Evolutionary conservation across 163 green algal species (phyloP).

Genomic region (Chlamydomonas reinhardtii): DNA sequence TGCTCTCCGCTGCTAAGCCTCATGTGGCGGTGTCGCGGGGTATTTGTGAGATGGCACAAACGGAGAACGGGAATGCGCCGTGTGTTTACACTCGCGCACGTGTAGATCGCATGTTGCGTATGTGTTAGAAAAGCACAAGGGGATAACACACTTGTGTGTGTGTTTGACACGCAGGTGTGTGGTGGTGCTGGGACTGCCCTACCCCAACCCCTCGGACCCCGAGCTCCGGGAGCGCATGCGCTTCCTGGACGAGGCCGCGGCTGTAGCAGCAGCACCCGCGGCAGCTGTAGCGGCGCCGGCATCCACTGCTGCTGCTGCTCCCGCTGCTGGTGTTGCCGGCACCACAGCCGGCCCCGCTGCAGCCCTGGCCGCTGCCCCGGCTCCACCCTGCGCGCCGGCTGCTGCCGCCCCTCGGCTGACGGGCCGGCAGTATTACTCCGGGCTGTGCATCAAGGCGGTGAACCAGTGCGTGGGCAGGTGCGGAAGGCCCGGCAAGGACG

Average conservation of each 20-base stretch:
- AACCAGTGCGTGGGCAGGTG: slow-evolving; percentile 95
- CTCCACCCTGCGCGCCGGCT: not conserved
- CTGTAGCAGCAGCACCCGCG: not conserved
- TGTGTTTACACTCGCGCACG: no score
- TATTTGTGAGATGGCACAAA: no score
- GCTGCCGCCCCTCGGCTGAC: not conserved
- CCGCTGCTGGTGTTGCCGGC: not conserved
- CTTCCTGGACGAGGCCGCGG: slow-evolving; percentile 58
- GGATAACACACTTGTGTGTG: no score
- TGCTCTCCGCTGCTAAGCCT: no score
- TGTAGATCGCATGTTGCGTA: no score
- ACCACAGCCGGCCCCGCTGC: not conserved
- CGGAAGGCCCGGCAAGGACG: no score
- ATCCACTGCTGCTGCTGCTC: not conserved
- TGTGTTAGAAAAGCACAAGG: no score
- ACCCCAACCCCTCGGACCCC: slow-evolving; percentile 91
- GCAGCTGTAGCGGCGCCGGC: not conserved
- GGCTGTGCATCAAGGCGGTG: slow-evolving; percentile 96
- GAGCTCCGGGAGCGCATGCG: slow-evolving; percentile 90
- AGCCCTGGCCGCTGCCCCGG: not conserved
- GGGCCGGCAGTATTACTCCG: slow-evolving; percentile 85
- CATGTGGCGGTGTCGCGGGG: no score
- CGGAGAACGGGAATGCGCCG: no score
- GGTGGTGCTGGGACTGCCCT: slow-evolving; percentile 95
- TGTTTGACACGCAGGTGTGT: slow-evolving; percentile 88